A percentile compares a stretch with the other conserved stretches of the same genome.
These are phyloP conservation scores for Daldinia vernicosa DNA, from an alignment of 495 filamentous ascomycete genomes.

Conservation along the genomic window DNA sequence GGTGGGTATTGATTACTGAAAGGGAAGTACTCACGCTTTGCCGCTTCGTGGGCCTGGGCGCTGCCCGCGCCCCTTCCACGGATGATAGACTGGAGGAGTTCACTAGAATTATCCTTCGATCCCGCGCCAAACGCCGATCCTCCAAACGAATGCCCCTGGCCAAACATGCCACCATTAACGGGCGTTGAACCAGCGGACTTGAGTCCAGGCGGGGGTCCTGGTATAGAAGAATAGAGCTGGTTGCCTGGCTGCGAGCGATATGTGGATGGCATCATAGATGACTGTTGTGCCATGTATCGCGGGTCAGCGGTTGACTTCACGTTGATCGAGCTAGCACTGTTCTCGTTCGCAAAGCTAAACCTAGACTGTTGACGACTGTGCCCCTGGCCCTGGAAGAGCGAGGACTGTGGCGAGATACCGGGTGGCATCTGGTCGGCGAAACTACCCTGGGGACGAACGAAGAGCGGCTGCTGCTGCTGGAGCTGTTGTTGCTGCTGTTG, in stretches of 20 bases:
- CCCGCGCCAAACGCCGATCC: constrained; percentile 61
- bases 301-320: constrained; percentile 86
- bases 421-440: constrained; percentile 67
- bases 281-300: constrained; percentile 88
- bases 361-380: constrained; percentile 87
- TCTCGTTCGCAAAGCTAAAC: constrained; percentile 82
- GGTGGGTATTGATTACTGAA: constrained; percentile 81
- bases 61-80: constrained; percentile 59
- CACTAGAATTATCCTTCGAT: constrained; percentile 72
- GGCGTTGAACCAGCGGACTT: constrained; percentile 95
- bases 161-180: constrained; percentile 70
- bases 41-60: constrained; percentile 76
- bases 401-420: constrained; percentile 57
- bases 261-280: constrained; percentile 83
- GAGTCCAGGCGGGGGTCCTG: constrained; percentile 92
- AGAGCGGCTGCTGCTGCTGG: constrained; percentile 85
- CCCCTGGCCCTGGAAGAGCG: constrained; percentile 76
- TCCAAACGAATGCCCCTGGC: constrained; percentile 71
- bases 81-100: constrained; percentile 82
- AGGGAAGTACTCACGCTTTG: constrained; percentile 93
- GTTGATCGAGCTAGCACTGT: constrained; percentile 66
- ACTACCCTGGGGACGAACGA: constrained; percentile 64
- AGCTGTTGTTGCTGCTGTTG: constrained; percentile 84
- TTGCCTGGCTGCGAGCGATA: constrained; percentile 67
- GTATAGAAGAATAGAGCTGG: constrained; percentile 76